These are phyloP conservation scores for Candida germanica DNA, from an alignment of 805 yeast species.

Conservation along the genomic window DNA sequence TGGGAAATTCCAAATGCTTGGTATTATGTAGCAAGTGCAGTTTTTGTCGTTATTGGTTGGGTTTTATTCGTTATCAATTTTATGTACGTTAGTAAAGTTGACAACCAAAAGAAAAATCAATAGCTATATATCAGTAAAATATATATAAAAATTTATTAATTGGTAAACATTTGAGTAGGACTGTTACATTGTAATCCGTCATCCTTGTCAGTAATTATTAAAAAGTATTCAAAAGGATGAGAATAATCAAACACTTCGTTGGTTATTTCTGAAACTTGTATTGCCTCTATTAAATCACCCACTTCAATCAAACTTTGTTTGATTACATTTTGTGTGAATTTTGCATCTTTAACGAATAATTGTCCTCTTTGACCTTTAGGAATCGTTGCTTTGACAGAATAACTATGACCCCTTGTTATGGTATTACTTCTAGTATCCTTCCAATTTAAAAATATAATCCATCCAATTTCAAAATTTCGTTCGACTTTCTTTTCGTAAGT, in stretches of 20 bases:
- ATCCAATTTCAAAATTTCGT: slow-evolving; percentile 6
- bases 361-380: slow-evolving; percentile 12
- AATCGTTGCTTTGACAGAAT: slow-evolving; percentile 8
- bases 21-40: slow-evolving; percentile 78
- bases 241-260: slow-evolving; percentile 3
- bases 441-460: slow-evolving; percentile 2
- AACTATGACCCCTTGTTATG: slow-evolving; percentile 3
- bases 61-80: slow-evolving; percentile 68
- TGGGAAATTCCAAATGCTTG: slow-evolving; percentile 93
- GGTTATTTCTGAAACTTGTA: neutral
- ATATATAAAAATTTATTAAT: neutral
- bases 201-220: slow-evolving; percentile 6
- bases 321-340: slow-evolving; percentile 2
- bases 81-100: slow-evolving; percentile 38
- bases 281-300: neutral
- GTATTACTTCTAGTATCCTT: slow-evolving; percentile 5
- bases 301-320: slow-evolving; percentile 2
- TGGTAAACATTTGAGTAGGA: slow-evolving; percentile 1
- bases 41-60: slow-evolving; percentile 73
- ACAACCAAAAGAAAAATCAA: slow-evolving; percentile 25
- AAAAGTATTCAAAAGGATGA: slow-evolving; percentile 8
- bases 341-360: slow-evolving; percentile 10
- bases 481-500: slow-evolving; percentile 3
- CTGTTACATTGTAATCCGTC: slow-evolving; percentile 6
- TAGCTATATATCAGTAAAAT: neutral